Evolutionary conservation across 2,329 filamentous ascomycete genomes (phyloP).

Genomic region (Dryadomyces quercivorus): DNA sequence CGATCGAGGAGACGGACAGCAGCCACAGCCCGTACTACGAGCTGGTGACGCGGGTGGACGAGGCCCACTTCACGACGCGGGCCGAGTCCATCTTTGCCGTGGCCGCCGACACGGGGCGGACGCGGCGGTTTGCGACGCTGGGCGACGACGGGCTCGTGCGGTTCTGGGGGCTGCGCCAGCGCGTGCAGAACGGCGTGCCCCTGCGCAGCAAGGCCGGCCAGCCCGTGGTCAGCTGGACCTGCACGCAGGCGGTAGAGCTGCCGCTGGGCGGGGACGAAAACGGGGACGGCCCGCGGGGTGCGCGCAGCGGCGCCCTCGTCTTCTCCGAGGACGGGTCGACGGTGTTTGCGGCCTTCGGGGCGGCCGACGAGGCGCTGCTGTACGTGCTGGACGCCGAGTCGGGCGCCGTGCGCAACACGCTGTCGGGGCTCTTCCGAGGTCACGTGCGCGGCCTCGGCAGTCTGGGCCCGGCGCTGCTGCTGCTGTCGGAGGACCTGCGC

Average conservation of each 20-base stretch:
- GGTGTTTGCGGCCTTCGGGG: constrained; percentile 55
- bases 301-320: constrained; percentile 50
- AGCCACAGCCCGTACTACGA: constrained; percentile 41
- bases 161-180: constrained; percentile 66
- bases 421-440: constrained; percentile 55
- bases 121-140: constrained; percentile 68
- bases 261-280: constrained; percentile 14
- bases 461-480: constrained; percentile 60
- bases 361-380: constrained; percentile 45
- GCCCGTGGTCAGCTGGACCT: constrained; percentile 63
- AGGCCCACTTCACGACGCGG: constrained; percentile 55
- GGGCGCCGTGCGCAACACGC: constrained; percentile 52
- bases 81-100: constrained; percentile 58
- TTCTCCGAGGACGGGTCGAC: constrained; percentile 80
- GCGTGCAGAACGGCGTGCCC: constrained; percentile 52
- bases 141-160: constrained; percentile 69
- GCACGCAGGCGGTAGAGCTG: constrained; percentile 44
- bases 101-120: constrained; percentile 50
- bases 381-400: constrained; percentile 65
- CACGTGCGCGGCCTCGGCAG: constrained; percentile 57
- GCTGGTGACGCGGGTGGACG: constrained; percentile 71
- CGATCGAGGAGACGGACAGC: constrained; percentile 36
- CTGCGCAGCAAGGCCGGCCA: constrained; percentile 41
- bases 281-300: neutral
- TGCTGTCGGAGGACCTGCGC: constrained; percentile 59